Evolutionary conservation across 139 green algal genomes (phyloP).

Genomic region (Eudorina sp.): DNA sequence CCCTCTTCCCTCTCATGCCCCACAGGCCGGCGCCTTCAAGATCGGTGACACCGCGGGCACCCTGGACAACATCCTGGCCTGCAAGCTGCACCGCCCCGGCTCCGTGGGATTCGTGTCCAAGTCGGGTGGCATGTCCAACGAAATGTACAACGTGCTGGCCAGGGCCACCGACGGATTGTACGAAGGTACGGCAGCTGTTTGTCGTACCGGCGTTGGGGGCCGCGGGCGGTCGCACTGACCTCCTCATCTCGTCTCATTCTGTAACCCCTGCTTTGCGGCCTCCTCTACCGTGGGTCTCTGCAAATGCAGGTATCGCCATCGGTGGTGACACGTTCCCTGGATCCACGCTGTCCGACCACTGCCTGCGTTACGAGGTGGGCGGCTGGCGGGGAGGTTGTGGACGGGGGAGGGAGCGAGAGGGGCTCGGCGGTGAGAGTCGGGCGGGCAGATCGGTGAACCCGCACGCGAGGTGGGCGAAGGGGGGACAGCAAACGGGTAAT

Average conservation of each 20-base stretch:
- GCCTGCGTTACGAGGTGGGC: conserved; percentile 85
- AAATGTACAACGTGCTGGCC: conserved; percentile 97
- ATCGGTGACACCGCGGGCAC: conserved; percentile 97
- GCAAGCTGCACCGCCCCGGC: conserved; percentile 93
- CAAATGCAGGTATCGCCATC: conserved; percentile 89
- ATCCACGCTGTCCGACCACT: conserved; percentile 94
- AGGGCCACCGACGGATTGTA: conserved; percentile 93
- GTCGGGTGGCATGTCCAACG: conserved; percentile 94
- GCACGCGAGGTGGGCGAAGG: too few species aligned
- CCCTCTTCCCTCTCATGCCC: background rate
- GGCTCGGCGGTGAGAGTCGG: too few species aligned
- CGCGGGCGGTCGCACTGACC: too few species aligned
- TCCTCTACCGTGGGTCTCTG: background rate
- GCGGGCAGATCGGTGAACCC: too few species aligned
- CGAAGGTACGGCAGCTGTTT: conserved; percentile 85
- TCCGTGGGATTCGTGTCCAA: conserved; percentile 96
- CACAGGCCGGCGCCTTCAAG: conserved; percentile 92
- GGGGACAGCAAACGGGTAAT: too few species aligned
- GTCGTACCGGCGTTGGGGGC: too few species aligned
- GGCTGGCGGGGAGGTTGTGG: background rate
- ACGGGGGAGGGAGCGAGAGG: background rate
- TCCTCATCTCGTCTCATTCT: too few species aligned
- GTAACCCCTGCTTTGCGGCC: too few species aligned
- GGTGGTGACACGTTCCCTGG: conserved; percentile 94
- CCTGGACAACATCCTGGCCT: conserved; percentile 96